phyloP scores from a whole-genome alignment of 345 rosid genomes.

The Tarenaya hassleriana region DNA sequence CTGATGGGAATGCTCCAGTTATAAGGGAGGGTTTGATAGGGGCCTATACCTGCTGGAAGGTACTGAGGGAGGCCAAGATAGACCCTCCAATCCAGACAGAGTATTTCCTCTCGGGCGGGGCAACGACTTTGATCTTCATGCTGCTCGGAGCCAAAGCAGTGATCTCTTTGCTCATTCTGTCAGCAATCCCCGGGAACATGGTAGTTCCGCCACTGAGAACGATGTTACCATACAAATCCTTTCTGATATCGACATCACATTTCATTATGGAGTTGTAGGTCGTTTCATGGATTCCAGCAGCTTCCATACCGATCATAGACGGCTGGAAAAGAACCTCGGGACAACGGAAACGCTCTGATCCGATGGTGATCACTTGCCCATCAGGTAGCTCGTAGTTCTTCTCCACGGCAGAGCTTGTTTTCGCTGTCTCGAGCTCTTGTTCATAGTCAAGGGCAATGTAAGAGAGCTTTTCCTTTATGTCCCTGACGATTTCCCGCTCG shows the following conservation, averaged over 20 bases:
- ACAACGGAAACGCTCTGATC: constrained; percentile 42
- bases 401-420: constrained; percentile 42
- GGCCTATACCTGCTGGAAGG: constrained; percentile 47
- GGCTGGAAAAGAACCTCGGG: constrained; percentile 53
- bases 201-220: constrained; percentile 45
- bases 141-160: constrained; percentile 46
- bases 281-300: constrained; percentile 47
- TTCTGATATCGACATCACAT: constrained; percentile 41
- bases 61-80: constrained; percentile 41
- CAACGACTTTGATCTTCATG: constrained; percentile 44
- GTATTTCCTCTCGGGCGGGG: constrained; percentile 46
- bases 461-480: constrained; percentile 44
- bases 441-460: constrained; percentile 49
- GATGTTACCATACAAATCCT: constrained; percentile 44
- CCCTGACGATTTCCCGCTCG: constrained; percentile 48
- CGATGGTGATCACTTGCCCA: constrained; percentile 49
- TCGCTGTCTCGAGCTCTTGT: constrained; percentile 45
- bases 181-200: constrained; percentile 43
- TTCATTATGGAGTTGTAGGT: constrained; percentile 42
- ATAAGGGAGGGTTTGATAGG: too few relatives aligned
- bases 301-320: constrained; percentile 50
- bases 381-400: constrained; percentile 50
- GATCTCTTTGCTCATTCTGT: constrained; percentile 46
- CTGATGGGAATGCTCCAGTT: too few relatives aligned
- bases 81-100: constrained; percentile 47